Evolutionary conservation across 2,329 filamentous ascomycete genomes (phyloP).

Genomic region (Trichophyton mentagrophytes): DNA sequence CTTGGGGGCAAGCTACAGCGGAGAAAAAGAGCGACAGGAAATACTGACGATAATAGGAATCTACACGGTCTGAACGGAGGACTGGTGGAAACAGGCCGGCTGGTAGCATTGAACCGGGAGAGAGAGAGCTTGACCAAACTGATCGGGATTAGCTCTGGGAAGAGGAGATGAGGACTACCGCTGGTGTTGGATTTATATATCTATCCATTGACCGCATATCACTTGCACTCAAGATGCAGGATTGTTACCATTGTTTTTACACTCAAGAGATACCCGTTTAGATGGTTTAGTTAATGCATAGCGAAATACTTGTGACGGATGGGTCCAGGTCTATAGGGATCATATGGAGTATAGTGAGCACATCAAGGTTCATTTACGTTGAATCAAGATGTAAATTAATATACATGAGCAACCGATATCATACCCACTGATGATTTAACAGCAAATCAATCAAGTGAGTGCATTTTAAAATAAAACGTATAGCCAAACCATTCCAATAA

Average conservation of each 20-base stretch:
- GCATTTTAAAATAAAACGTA: not conserved
- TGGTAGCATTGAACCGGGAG: slow-evolving; percentile 53
- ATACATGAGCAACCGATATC: slow-evolving; percentile 1
- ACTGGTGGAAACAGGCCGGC: slow-evolving; percentile 49
- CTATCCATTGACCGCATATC: not conserved
- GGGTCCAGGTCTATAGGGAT: not conserved
- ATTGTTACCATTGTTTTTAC: not conserved
- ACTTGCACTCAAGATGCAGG: not conserved
- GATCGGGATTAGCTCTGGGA: slow-evolving; percentile 31
- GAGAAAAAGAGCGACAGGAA: slow-evolving; percentile 27
- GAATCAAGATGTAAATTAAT: not conserved
- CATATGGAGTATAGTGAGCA: not conserved
- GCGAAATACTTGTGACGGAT: not conserved
- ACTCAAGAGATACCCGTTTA: not conserved
- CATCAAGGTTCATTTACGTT: not conserved
- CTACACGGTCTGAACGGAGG: slow-evolving; percentile 12
- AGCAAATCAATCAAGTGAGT: not conserved
- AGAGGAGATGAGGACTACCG: slow-evolving; percentile 4
- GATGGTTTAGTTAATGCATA: not conserved
- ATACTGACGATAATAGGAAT: slow-evolving; percentile 5
- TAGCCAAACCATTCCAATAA: not conserved
- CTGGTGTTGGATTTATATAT: not conserved
- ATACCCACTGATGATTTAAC: not conserved
- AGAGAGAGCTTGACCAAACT: slow-evolving; percentile 54
- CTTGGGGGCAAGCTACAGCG: slow-evolving; percentile 21